Base-by-base conservation (phyloP, 768 basidiomycete species). In the Lactarius indigo region DNA sequence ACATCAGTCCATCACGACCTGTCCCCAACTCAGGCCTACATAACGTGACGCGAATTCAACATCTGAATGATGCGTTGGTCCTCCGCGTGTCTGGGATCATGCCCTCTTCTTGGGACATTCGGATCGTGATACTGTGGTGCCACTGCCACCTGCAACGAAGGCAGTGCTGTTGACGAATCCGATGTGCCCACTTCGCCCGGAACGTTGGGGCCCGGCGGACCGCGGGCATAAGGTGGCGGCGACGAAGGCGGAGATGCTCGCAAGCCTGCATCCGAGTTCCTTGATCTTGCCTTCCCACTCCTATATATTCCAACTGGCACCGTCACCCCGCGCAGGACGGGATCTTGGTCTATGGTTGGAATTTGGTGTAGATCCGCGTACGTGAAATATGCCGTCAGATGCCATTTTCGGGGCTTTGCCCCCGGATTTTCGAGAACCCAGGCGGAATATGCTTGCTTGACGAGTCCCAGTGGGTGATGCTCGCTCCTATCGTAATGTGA, bases 361-460 rank as follows among this genome's bases (percentile, higher is more conserved):
- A 80, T 77, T 64, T 69, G 73, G 42, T 73, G 73, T 31, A 78
- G 72, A 70, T 81, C 80, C 12, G 74, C 74, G 69, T 79, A 79
- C 33, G 76, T 79, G 74, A 79, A 79, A 66, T 79, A 81, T 42
- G 77, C 76, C 57, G 87, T 87, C 64, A 88, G 77, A 74, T 88
- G 88, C 85, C 85, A 88, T 75, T 88, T 88, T 72, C 84, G 80
- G 57, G 84, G 84, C 67, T 75, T 78, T 7, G 79, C 75, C 64
- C 80, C 79, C 26, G 79, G 78, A 61, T 79, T 75, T 52, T 79
- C 76, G 28, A 78, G 72, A 17, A 88, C 84, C 81, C 83, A 86
- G 28, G 85, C 87, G 20, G 87, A 88, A 73, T 89, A 89, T n/a
- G 87, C 85, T 73, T 88, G 87, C 74, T 88, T 88, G 62, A 88